A percentile compares a stretch with the other conserved stretches of the same genome.
Evolutionary conservation across 163 green algal species (phyloP).

Genomic region (Coccomyxa subellipsoidea): DNA sequence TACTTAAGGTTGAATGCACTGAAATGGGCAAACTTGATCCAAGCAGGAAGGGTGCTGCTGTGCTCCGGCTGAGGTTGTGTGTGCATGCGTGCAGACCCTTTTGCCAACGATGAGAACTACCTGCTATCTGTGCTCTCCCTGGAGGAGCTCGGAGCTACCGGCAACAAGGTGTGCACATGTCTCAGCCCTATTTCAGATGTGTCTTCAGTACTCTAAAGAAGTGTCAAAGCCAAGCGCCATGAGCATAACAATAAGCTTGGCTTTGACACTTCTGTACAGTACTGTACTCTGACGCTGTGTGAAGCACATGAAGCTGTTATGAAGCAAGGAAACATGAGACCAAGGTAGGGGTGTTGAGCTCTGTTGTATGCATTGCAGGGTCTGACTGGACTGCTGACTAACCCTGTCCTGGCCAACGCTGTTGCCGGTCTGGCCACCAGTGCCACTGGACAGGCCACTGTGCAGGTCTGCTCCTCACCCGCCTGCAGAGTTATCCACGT

Average conservation of each 20-base stretch:
- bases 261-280: too few relatives aligned
- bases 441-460: constrained; percentile 28
- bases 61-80: neutral
- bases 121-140: constrained; percentile 33
- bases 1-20: too few relatives aligned
- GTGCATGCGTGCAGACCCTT: constrained; percentile 37
- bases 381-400: constrained; percentile 16
- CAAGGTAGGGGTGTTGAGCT: neutral
- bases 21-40: too few relatives aligned
- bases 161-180: constrained; percentile 14
- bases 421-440: constrained; percentile 28
- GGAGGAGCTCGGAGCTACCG: constrained; percentile 38
- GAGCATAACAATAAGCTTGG: too few relatives aligned
- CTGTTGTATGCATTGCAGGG: constrained; percentile 15
- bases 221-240: too few relatives aligned
- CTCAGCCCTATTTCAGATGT: neutral
- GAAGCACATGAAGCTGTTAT: too few relatives aligned
- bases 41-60: too few relatives aligned
- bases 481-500: too few relatives aligned
- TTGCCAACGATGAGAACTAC: constrained; percentile 46
- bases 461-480: too few relatives aligned
- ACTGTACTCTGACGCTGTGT: too few relatives aligned
- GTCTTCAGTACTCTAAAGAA: too few relatives aligned
- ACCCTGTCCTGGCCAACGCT: constrained; percentile 29
- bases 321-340: too few relatives aligned